Base-by-base conservation (phyloP, 306 rosid genomes). In the Glycyrrhiza uralensis region DNA sequence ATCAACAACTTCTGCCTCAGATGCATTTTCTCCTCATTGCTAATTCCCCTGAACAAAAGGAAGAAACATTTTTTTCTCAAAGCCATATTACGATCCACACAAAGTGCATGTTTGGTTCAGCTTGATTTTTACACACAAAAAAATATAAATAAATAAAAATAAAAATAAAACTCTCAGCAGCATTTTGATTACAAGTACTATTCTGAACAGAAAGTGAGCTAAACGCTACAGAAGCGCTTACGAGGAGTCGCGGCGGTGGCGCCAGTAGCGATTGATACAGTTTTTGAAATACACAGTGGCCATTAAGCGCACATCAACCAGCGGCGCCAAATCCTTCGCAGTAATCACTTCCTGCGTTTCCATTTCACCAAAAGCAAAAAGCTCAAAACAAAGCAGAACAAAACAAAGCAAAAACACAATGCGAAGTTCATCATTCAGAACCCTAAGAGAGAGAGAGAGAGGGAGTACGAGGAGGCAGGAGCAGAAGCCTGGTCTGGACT, bases 221-320 rank as follows among this genome's bases (percentile, higher is more conserved):
- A 60, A 47, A 55, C 28, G 7, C 46, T 33, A 28, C 22, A 78
- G 19, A 76, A 62, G 23, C 55, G 20, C 86, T 81, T 64, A 89
- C 93, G 77, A 66, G 2, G 96, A 89, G 65, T 87, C 87, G 13
- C 90, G 95, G 57, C 88, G 85, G 61, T 65, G 80, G 69, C 98
- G 89, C 98, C 98, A 94, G 72, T 94, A 85, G 14, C 98, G 91
- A 69, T 85, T 89, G 35, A 94, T 66, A 60, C 90, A 85, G 39
- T 94, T 94, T 81, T 94, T 94, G 76, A 94, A 91, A 76, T 82
- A 87, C 33, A 94, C 88, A 0, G 97, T 82, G 32, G 98, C 97
- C 97, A 94, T 71, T 82, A 94, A 75, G 28, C 97, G 92, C 76
- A 91, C 89, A 78, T 94, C 95, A n/a, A 75, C 85, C 42, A 85